Conservation (phyloP, 2,329 filamentous ascomycete species). For the Penicillium nordicum region DNA sequence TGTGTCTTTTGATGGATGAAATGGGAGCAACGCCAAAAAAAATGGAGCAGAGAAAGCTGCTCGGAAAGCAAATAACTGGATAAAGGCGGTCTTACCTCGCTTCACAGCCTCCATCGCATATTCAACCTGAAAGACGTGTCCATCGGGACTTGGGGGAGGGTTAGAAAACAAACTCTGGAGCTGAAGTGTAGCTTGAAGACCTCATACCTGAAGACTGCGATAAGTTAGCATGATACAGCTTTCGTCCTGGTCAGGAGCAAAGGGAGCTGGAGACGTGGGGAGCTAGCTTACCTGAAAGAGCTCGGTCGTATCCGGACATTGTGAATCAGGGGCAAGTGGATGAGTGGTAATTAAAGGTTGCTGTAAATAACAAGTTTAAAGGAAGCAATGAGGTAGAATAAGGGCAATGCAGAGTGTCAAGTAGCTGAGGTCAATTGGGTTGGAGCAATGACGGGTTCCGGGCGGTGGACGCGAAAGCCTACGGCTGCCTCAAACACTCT, state of each 20-base stretch:
- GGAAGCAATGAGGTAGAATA: conserved; percentile 5
- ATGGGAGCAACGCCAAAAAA: neutral
- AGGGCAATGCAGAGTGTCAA: conserved; percentile 11
- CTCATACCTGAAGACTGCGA: conserved; percentile 74
- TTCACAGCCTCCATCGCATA: conserved; percentile 99
- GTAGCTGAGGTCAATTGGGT: conserved; percentile 15
- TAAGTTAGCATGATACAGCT: conserved; percentile 39
- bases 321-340: conserved; percentile 20
- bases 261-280: conserved; percentile 23
- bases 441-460: conserved; percentile 26
- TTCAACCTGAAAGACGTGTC: conserved; percentile 99
- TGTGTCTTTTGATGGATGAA: neutral
- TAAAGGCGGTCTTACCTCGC: conserved; percentile 63
- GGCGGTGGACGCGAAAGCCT: conserved; percentile 28
- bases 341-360: neutral
- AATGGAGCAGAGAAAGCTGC: neutral
- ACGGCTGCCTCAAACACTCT: conserved; percentile 20
- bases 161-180: conserved; percentile 44
- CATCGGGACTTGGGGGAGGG: conserved; percentile 73
- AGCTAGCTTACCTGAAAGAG: conserved; percentile 76
- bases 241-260: conserved; percentile 29
- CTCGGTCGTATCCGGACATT: conserved; percentile 97
- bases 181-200: conserved; percentile 11
- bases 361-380: neutral
- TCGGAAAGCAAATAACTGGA: conserved; percentile 11